Conservation (phyloP, 176 grass and related monocot genomes). For the Rhipidocladum racemiflorum region DNA sequence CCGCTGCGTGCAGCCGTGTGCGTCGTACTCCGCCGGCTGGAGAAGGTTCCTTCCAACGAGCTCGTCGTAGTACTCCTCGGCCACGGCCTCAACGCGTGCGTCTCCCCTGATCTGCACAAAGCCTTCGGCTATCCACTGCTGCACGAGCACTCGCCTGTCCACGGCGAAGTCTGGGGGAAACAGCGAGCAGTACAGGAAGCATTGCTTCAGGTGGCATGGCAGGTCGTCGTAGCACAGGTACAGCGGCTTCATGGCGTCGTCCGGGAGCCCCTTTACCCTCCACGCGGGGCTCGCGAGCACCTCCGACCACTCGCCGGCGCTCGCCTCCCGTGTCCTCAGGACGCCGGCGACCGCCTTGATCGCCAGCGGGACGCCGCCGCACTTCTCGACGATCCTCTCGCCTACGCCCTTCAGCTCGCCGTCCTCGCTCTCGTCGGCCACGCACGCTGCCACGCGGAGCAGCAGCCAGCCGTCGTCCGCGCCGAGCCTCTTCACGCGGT, state of each 20-base stretch:
- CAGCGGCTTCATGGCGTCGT: conserved; percentile 44
- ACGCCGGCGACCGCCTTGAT: conserved; percentile 54
- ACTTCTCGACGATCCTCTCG: conserved; percentile 44
- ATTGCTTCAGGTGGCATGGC: conserved; percentile 63
- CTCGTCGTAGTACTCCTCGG: conserved; percentile 63
- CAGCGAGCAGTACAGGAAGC: conserved; percentile 74
- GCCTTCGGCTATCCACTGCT: conserved; percentile 63
- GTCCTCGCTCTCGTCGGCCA: conserved; percentile 11
- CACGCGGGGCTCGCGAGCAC: conserved; percentile 44
- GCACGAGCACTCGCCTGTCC: conserved; percentile 26
- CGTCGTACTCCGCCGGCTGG: conserved; percentile 19
- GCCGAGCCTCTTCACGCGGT: conserved; percentile 41
- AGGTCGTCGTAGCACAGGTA: conserved; percentile 72
- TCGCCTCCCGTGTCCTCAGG: conserved; percentile 39
- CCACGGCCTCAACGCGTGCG: conserved; percentile 41
- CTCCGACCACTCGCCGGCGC: conserved; percentile 21
- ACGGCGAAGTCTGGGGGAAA: conserved; percentile 40
- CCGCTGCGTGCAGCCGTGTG: conserved; percentile 35
- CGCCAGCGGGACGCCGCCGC: conserved; percentile 48
- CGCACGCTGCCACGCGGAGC: conserved; percentile 29
- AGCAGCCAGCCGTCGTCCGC: conserved; percentile 48
- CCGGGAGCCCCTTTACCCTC: conserved; percentile 41
- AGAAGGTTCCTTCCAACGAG: conserved; percentile 62
- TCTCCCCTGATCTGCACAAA: conserved; percentile 45
- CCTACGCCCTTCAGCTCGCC: conserved; percentile 33